phyloP scores from a whole-genome alignment of 2,329 filamentous ascomycete species.

The Cercospora citrullina region DNA sequence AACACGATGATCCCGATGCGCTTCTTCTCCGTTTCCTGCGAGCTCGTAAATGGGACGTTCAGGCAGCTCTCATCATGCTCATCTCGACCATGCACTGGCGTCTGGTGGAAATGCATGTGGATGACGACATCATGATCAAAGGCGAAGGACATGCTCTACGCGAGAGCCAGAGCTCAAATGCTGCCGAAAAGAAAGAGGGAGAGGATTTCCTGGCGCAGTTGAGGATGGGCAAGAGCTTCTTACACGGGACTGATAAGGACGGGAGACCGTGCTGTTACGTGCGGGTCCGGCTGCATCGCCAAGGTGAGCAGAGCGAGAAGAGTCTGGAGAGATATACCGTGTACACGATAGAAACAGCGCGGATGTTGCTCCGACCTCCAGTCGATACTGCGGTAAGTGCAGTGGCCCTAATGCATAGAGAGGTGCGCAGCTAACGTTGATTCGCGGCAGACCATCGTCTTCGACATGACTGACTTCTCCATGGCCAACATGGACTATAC shows the following conservation, averaged over 20 bases:
- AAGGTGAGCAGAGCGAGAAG: slow-evolving; percentile 78
- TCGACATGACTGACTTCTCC: slow-evolving; percentile 93
- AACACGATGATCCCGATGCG: slow-evolving; percentile 90
- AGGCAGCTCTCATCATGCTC: slow-evolving; percentile 90
- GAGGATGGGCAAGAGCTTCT: slow-evolving; percentile 86
- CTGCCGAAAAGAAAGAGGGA: slow-evolving; percentile 64
- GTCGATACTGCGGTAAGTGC: slow-evolving; percentile 85
- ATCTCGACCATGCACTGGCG: slow-evolving; percentile 94
- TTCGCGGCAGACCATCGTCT: slow-evolving; percentile 71
- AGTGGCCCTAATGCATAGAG: not conserved
- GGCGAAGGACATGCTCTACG: slow-evolving; percentile 70
- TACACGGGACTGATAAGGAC: slow-evolving; percentile 82
- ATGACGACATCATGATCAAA: slow-evolving; percentile 78
- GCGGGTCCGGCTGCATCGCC: slow-evolving; percentile 75
- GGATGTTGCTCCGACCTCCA: slow-evolving; percentile 74
- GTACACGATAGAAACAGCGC: slow-evolving; percentile 90
- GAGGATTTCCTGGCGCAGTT: slow-evolving; percentile 81
- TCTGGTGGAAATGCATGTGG: slow-evolving; percentile 76
- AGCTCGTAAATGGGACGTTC: slow-evolving; percentile 93
- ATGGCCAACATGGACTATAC: slow-evolving; percentile 98
- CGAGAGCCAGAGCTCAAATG: slow-evolving; percentile 60
- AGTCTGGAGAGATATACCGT: slow-evolving; percentile 88
- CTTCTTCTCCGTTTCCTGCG: slow-evolving; percentile 78
- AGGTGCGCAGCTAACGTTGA: not conserved
- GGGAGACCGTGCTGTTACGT: slow-evolving; percentile 87